These are phyloP conservation scores for Hymenotorrendiella dingleyae DNA, from an alignment of 2,329 filamentous ascomycete genomes.

Conservation along the genomic window DNA sequence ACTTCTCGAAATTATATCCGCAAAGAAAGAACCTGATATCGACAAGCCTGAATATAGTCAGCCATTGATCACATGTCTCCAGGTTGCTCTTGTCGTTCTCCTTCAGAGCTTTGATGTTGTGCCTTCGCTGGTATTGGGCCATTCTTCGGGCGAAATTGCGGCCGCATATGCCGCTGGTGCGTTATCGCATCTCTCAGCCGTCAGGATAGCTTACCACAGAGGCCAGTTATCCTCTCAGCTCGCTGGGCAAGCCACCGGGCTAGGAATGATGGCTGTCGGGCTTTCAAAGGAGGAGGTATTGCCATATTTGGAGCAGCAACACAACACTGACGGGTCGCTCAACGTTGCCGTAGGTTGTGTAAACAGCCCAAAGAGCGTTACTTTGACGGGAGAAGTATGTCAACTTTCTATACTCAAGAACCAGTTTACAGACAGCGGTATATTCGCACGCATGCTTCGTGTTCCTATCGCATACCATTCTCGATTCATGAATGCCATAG, in stretches of 20 bases:
- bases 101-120: constrained; percentile 12
- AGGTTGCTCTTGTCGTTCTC: constrained; percentile 21
- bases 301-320: background rate
- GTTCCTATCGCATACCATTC: constrained; percentile 26
- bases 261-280: background rate
- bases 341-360: constrained; percentile 28
- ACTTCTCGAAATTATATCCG: background rate
- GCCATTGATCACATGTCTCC: constrained; percentile 16
- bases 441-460: constrained; percentile 17
- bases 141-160: constrained; percentile 28
- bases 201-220: background rate
- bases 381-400: constrained; percentile 16
- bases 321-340: background rate
- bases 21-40: background rate
- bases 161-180: constrained; percentile 35
- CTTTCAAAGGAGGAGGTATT: background rate
- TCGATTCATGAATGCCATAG: constrained; percentile 25
- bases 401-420: background rate
- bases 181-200: constrained; percentile 4
- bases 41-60: constrained; percentile 16
- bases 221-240: background rate
- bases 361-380: constrained; percentile 22
- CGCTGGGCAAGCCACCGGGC: background rate
- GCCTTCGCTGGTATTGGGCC: constrained; percentile 20
- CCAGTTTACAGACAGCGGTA: background rate